Percentiles rank a stretch among this genome's conserved stretches.
phyloP scores from a whole-genome alignment of 176 grass and related monocot species.

The Carex cristatella region DNA sequence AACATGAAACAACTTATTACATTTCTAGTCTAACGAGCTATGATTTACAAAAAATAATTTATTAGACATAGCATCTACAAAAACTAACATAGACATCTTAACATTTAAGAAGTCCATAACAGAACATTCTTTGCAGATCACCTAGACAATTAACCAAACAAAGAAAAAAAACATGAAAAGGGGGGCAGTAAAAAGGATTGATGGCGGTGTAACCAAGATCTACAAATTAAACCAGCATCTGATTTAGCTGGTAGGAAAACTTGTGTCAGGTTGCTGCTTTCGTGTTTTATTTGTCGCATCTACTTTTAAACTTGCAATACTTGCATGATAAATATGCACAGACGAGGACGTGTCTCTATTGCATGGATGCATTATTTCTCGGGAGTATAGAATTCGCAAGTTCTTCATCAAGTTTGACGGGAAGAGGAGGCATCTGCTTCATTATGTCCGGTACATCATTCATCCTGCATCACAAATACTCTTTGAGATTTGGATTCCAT shows the following conservation, averaged over 20 bases:
- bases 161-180: constrained; percentile 1
- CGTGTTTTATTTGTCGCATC: constrained; percentile 44
- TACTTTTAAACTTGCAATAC: constrained; percentile 25
- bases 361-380: constrained; percentile 61
- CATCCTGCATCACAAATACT: constrained; percentile 52
- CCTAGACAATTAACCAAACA: constrained; percentile 20
- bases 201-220: neutral
- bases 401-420: constrained; percentile 90
- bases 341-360: constrained; percentile 36
- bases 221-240: constrained; percentile 38
- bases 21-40: constrained; percentile 30
- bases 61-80: constrained; percentile 24
- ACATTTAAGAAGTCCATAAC: constrained; percentile 10
- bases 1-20: constrained; percentile 11
- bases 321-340: constrained; percentile 18
- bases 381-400: constrained; percentile 85
- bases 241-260: constrained; percentile 32
- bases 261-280: constrained; percentile 30
- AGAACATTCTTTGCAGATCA: constrained; percentile 15
- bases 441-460: constrained; percentile 91
- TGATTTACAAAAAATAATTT: constrained; percentile 21
- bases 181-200: neutral
- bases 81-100: constrained; percentile 19
- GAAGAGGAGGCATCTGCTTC: constrained; percentile 98
- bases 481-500: neutral